Evolutionary conservation across 176 grass and related monocot species (phyloP).

Genomic region (Rhynchospora pubera): DNA sequence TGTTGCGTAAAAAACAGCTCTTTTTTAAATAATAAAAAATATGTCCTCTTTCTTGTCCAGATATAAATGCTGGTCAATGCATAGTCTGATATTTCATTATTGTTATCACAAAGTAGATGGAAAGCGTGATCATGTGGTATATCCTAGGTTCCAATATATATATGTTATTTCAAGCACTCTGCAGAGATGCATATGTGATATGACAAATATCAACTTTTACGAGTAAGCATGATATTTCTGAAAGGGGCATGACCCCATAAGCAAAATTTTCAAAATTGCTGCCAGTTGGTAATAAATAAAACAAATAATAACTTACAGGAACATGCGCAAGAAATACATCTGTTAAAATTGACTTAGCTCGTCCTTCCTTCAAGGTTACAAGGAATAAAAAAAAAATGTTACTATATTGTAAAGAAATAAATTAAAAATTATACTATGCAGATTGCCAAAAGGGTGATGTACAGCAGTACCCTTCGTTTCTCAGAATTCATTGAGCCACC

Average conservation of each 20-base stretch:
- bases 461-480: conserved; percentile 53
- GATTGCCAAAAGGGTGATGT: not conserved
- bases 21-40: not conserved
- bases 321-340: conserved; percentile 97
- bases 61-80: not conserved
- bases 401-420: not conserved
- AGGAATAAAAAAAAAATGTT: not conserved
- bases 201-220: not conserved
- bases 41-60: not conserved
- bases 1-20: conserved; percentile 20
- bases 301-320: conserved; percentile 32
- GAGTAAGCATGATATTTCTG: not conserved
- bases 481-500: conserved; percentile 31
- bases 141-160: not conserved
- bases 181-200: not conserved
- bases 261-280: not conserved
- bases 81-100: not conserved
- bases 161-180: not conserved
- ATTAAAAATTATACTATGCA: not conserved
- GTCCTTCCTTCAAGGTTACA: conserved; percentile 38
- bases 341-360: conserved; percentile 54
- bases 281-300: not conserved
- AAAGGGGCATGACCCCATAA: not conserved
- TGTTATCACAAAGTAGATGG: not conserved
- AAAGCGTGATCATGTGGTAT: not conserved